phyloP scores from a whole-genome alignment of 495 filamentous ascomycete species.

The Penicillium riverlandense region DNA sequence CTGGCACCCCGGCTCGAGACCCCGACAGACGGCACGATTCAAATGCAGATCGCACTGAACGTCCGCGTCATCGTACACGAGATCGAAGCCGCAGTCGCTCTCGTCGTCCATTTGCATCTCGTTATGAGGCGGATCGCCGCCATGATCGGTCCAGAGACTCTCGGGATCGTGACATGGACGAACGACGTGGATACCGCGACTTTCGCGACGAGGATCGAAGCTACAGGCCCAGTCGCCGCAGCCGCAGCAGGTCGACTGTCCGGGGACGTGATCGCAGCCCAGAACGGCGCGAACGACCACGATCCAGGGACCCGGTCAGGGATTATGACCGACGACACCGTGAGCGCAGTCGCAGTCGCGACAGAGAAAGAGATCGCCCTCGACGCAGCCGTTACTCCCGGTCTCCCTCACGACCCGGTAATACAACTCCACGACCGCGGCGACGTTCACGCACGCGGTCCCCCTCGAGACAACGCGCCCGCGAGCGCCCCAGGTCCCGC shows the following conservation, averaged over 20 bases:
- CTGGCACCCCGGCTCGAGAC: constrained; percentile 21
- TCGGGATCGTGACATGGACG: constrained; percentile 31
- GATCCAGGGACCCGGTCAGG: constrained; percentile 25
- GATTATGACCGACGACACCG: constrained; percentile 15
- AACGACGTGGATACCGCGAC: constrained; percentile 26
- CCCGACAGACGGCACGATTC: constrained; percentile 20
- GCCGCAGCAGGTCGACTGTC: constrained; percentile 28
- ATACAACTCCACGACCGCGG: background rate
- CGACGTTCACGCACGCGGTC: constrained; percentile 3
- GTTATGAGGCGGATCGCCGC: constrained; percentile 26
- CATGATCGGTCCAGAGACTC: constrained; percentile 27
- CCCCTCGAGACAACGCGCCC: too few relatives aligned
- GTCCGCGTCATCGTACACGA: constrained; percentile 16
- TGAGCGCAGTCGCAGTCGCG: constrained; percentile 19
- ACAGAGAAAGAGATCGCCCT: constrained; percentile 18
- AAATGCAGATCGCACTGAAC: constrained; percentile 21
- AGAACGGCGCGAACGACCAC: constrained; percentile 30
- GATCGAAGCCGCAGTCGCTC: constrained; percentile 30
- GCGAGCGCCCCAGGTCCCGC: constrained; percentile 6
- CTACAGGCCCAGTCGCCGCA: constrained; percentile 30
- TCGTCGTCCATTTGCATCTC: constrained; percentile 22
- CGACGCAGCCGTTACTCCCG: constrained; percentile 16
- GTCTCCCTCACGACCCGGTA: constrained; percentile 3
- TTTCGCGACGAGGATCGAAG: constrained; percentile 29
- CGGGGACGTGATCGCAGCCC: constrained; percentile 20